Percentiles rank a stretch among this genome's conserved stretches.
Conservation (phyloP, 192 early-diverging fungal genomes). For the Dissophora ornata region DNA sequence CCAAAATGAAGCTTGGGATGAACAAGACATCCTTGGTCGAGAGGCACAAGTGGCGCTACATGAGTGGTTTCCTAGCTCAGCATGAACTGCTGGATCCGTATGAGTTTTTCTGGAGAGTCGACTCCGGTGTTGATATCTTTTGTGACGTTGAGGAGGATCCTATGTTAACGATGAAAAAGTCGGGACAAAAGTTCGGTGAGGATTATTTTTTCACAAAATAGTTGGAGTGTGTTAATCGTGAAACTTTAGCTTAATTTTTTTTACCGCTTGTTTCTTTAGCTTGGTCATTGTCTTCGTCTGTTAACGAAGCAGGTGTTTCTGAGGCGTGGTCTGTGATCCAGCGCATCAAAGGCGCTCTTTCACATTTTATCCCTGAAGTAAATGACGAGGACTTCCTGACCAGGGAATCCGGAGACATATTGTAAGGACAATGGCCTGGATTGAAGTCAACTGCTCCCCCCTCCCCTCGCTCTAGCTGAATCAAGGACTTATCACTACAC, state of each 20-base stretch:
- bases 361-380: conserved; percentile 7
- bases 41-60: conserved; percentile 25
- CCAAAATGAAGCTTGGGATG: conserved; percentile 11
- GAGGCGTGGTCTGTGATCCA: conserved; percentile 58
- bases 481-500: too few relatives aligned
- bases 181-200: conserved; percentile 62
- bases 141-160: conserved; percentile 71
- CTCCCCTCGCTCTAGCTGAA: not conserved
- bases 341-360: conserved; percentile 12
- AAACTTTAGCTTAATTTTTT: too few relatives aligned
- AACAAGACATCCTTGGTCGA: conserved; percentile 13
- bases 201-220: too few relatives aligned
- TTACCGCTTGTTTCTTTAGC: too few relatives aligned
- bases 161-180: conserved; percentile 67
- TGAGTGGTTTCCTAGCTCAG: conserved; percentile 61
- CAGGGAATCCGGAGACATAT: conserved; percentile 17
- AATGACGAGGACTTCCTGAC: conserved; percentile 31
- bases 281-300: conserved; percentile 27
- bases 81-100: conserved; percentile 60
- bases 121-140: conserved; percentile 68
- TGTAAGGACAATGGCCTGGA: conserved; percentile 9
- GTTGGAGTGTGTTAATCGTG: too few relatives aligned
- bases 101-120: conserved; percentile 72
- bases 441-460: not conserved
- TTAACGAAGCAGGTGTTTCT: conserved; percentile 57